Base-by-base conservation (phyloP, 2,329 filamentous ascomycete species). In the Colletotrichum musicola region DNA sequence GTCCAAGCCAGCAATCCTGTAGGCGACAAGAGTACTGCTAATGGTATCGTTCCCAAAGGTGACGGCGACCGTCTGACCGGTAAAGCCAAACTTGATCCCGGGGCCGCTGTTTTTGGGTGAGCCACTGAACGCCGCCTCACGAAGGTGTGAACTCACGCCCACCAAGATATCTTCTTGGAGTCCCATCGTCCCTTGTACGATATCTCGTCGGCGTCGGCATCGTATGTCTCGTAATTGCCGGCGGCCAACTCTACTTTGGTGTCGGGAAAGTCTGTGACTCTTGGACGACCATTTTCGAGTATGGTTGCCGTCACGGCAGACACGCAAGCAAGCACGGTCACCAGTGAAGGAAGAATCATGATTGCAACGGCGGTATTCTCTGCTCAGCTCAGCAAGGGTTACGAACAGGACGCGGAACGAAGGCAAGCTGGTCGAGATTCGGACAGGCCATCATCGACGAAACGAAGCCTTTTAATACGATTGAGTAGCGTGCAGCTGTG, bases 101-200 rank as follows among this genome's bases (percentile, higher is more conserved):
- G 83, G 85, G 1, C 84, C 85, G 68, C 82, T 85, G 68, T 35
- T 20, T 4, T 4, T 4, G 16, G 7, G 6, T 67, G 20, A 69
- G 63, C 22, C 22, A 6, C 20, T 44, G 67, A 44, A 72, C 47
- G 63, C 4, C 20, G 18, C n/a, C 14, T 27, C 44, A 2, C 10
- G 35, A 30, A 27, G 20, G 40, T 27, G 20, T 13, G 44, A 16
- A 82, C 84, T 77, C 78, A 86, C 84, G 85, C 86, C 86, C 86
- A 89, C 84, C 85, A 90, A 1, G 86, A 89, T 55, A 89, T 83
- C 71, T 87, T 81, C 71, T 87, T 83, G 40, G 83, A 87, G 74
- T 90, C 88, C 88, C 88, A 90, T 66, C 87, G 80, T 5, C 88
- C 88, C 73, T 89, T 89, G 79, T 89, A 90, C 0, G 86, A 85